Conservation (phyloP, 164 flowering plant genomes). For the Magnolia kwangsiensis region DNA sequence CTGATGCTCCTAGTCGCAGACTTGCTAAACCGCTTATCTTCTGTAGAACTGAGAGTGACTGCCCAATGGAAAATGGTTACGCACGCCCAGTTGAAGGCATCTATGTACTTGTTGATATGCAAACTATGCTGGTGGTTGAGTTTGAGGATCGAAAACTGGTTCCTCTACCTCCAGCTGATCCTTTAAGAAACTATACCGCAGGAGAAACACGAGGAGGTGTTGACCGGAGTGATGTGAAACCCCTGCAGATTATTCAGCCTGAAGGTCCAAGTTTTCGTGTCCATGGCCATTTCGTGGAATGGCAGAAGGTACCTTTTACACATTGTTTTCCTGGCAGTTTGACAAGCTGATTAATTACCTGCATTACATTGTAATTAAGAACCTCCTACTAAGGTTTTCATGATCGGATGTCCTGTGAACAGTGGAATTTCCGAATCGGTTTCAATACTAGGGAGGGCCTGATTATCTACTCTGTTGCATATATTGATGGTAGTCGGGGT, state of each 20-base stretch:
- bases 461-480: constrained; percentile 83
- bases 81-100: constrained; percentile 96
- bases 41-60: constrained; percentile 93
- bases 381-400: neutral
- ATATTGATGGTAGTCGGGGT: constrained; percentile 88
- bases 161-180: constrained; percentile 92
- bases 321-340: neutral
- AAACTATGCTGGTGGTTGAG: constrained; percentile 79
- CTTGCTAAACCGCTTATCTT: constrained; percentile 92
- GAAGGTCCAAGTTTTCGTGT: constrained; percentile 96
- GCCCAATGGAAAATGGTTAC: constrained; percentile 96
- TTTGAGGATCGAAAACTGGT: constrained; percentile 91
- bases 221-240: constrained; percentile 87
- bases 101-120: constrained; percentile 79
- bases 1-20: constrained; percentile 82
- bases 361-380: neutral
- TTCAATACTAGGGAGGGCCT: constrained; percentile 88
- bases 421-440: constrained; percentile 94
- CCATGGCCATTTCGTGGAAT: constrained; percentile 68
- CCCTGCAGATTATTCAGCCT: constrained; percentile 82
- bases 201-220: constrained; percentile 91
- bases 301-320: constrained; percentile 69
- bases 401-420: constrained; percentile 20
- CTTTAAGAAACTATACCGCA: constrained; percentile 78
- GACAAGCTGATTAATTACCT: neutral